These are phyloP conservation scores for Aureobasidium sp. DNA, from an alignment of 2,329 filamentous ascomycete genomes.

Conservation along the genomic window DNA sequence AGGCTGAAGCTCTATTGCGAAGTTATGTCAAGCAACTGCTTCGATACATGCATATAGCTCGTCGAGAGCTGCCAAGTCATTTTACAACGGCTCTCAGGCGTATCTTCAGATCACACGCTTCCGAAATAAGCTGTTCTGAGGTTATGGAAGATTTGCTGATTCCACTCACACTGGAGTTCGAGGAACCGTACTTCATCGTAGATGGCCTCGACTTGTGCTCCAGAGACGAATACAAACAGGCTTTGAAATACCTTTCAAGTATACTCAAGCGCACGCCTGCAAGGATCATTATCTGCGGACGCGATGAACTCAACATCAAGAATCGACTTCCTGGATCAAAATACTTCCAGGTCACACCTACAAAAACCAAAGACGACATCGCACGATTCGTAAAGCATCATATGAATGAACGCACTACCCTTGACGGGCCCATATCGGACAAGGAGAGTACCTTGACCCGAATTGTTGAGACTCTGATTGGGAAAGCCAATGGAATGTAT, in stretches of 20 bases:
- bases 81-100: not conserved
- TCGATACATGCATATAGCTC: not conserved
- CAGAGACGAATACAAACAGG: not conserved
- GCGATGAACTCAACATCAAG: not conserved
- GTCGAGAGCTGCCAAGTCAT: not conserved
- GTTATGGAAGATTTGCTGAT: not conserved
- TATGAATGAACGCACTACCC: not conserved
- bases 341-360: not conserved
- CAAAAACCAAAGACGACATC: not conserved
- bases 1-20: not conserved
- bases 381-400: not conserved
- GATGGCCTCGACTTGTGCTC: constrained; percentile 16
- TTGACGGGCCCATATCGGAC: not conserved
- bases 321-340: not conserved
- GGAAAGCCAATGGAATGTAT: constrained; percentile 5
- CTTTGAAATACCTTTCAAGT: not conserved
- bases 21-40: not conserved
- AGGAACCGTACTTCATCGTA: not conserved
- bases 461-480: not conserved
- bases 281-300: not conserved
- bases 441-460: not conserved
- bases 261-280: not conserved
- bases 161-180: not conserved
- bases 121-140: not conserved
- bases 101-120: not conserved